Conservation (phyloP, 768 basidiomycete genomes). For the Coprinopsis strossmayeri region DNA sequence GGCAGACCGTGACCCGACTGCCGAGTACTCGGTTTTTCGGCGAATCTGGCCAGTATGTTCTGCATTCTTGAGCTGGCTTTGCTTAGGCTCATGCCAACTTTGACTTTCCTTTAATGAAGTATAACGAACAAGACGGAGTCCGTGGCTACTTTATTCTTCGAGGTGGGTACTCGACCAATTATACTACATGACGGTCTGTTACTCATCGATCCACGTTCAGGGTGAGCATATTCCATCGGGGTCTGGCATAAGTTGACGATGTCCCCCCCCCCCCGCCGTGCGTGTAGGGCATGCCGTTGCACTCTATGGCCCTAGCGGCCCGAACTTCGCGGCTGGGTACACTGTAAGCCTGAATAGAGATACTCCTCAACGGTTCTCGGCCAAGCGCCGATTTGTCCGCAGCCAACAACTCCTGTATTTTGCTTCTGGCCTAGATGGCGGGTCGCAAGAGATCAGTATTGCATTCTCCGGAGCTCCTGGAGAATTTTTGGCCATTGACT, state of each 20-base stretch:
- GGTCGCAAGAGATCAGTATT: not conserved
- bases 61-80: not conserved
- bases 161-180: not conserved
- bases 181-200: no score
- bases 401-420: conserved; percentile 4
- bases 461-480: not conserved
- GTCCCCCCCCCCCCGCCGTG: not conserved
- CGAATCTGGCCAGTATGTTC: conserved; percentile 37
- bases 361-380: not conserved
- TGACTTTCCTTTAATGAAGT: not conserved
- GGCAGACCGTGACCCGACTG: conserved; percentile 24
- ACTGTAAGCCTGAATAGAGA: conserved; percentile 1
- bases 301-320: conserved; percentile 4
- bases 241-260: not conserved
- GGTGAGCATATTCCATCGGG: no score
- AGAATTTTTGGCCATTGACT: conserved; percentile 5
- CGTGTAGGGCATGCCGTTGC: conserved; percentile 8
- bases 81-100: not conserved
- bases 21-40: conserved; percentile 30
- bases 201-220: no score
- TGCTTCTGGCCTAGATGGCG: not conserved
- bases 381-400: not conserved
- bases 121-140: not conserved
- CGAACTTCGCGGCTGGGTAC: not conserved
- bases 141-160: not conserved